Conservation (phyloP, 192 early-diverging fungal species). For the Coemansia guatemalensis region DNA sequence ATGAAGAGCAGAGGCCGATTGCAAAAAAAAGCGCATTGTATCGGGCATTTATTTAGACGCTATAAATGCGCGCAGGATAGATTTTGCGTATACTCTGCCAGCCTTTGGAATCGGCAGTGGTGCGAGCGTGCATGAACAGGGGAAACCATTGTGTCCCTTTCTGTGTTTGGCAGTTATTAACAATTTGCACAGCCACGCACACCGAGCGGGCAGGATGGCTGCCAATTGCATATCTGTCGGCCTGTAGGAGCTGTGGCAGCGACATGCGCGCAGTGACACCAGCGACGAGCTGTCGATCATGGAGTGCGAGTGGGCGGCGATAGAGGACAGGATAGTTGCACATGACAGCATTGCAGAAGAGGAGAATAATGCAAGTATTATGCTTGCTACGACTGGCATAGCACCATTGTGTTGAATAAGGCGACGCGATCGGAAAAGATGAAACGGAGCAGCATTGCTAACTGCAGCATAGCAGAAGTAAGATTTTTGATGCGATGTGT, state of each 20-base stretch:
- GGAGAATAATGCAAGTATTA: conserved; percentile 40
- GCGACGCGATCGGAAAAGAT: not conserved
- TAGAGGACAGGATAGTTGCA: conserved; percentile 4
- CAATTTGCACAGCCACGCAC: not conserved
- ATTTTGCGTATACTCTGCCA: not conserved
- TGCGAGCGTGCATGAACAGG: not conserved
- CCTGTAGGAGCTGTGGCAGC: conserved; percentile 54
- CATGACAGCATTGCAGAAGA: conserved; percentile 24
- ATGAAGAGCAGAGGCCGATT: not conserved
- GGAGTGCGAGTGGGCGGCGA: conserved; percentile 34
- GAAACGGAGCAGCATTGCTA: not conserved
- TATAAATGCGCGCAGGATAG: not conserved
- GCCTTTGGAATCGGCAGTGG: not conserved
- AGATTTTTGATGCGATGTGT: not conserved
- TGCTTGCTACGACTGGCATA: not conserved
- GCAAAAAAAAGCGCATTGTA: not conserved
- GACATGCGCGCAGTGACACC: conserved; percentile 26
- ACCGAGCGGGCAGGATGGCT: not conserved
- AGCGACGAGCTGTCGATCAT: conserved; percentile 38
- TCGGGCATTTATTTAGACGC: not conserved
- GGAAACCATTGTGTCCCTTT: not conserved
- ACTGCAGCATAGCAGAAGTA: not conserved
- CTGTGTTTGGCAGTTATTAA: not conserved
- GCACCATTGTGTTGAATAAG: not conserved
- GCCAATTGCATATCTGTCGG: conserved; percentile 1